Conservation (phyloP, 1,139 yeast species). For the Suhomyces yuchorum region DNA sequence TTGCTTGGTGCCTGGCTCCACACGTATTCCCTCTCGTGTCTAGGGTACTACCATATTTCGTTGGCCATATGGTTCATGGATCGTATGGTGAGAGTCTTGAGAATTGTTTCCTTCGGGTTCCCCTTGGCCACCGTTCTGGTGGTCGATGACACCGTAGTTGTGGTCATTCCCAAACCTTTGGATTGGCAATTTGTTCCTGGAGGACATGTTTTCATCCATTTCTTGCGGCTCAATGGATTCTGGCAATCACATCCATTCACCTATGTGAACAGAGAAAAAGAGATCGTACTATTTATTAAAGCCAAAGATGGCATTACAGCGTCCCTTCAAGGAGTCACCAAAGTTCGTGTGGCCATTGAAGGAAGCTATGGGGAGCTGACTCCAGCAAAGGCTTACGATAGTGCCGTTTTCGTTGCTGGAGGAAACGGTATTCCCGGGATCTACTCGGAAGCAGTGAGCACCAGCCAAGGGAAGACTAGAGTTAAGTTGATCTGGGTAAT, state of each 20-base stretch:
- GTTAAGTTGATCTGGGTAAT: slow-evolving; percentile 26
- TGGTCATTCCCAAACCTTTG: slow-evolving; percentile 42
- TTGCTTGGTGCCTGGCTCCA: slow-evolving; percentile 47
- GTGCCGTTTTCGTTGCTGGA: slow-evolving; percentile 30
- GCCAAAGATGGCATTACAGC: slow-evolving; percentile 50
- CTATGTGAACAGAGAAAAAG: slow-evolving; percentile 37
- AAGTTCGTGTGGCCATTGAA: slow-evolving; percentile 26
- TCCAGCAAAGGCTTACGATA: slow-evolving; percentile 22
- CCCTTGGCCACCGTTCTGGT: slow-evolving; percentile 39
- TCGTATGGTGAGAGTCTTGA: slow-evolving; percentile 37
- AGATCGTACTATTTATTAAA: slow-evolving; percentile 41
- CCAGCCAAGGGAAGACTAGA: slow-evolving; percentile 7
- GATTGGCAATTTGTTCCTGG: slow-evolving; percentile 57
- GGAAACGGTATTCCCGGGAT: slow-evolving; percentile 33
- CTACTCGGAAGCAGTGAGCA: slow-evolving; percentile 22
- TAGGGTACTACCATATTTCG: slow-evolving; percentile 40
- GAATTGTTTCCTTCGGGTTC: slow-evolving; percentile 41
- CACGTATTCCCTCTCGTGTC: slow-evolving; percentile 39
- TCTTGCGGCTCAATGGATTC: slow-evolving; percentile 53
- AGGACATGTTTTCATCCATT: slow-evolving; percentile 63
- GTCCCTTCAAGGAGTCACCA: slow-evolving; percentile 29
- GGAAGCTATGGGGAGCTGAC: slow-evolving; percentile 29
- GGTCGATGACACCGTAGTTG: slow-evolving; percentile 42
- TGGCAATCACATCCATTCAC: slow-evolving; percentile 81
- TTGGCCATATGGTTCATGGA: slow-evolving; percentile 50